Base-by-base conservation (phyloP, 2,329 filamentous ascomycete genomes). In the Fusarium circinatum region DNA sequence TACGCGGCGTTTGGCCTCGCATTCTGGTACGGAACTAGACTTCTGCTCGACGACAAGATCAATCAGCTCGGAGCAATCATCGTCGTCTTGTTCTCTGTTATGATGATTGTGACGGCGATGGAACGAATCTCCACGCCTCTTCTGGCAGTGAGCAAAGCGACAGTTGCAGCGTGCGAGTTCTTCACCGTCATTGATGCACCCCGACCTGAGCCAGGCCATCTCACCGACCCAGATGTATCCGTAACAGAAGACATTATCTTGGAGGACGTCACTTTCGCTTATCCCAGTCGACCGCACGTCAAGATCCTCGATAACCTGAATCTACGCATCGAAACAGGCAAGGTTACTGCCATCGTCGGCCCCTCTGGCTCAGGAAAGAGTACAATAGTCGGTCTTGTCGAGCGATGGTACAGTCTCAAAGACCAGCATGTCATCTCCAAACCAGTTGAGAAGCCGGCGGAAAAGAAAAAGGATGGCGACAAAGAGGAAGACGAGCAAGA, bases 331-430 rank as follows among this genome's bases (percentile, higher is more conserved):
- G 84, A 88, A 65, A 85, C 87, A 8, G 90, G 91, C n/a, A 92
- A 93, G 76, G 87, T 91, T 4, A 94, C 91, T 1, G 93, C 92
- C 4, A 91, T 95, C 22, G 92, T 94, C 22, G 93, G 93, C 0
- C 89, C 91, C 0, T 93, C 91, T 5, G 92, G 93, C 0, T 91
- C 88, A 7, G 93, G 93, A 1, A 95, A 95, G 80, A 93, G 90
- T 60, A 94, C 92, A 0, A 89, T 94, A 22, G 89, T 94, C 0
- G 91, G 90, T 0, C 82, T 95, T 4, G 83, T 94, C 4, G 90
- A 94, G 77, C 84, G 91, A 28, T 94, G 92, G 91, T 94, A 94
- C 77, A 88, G 89, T 5, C 84, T 92, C 3, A 83, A 86, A 36
- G 84, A 86, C 8, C 86, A 90, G 66, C 81, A 86, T 54, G 75